Base-by-base conservation (phyloP, 2,329 filamentous ascomycete species). In the Arthrinium puccinioides region DNA sequence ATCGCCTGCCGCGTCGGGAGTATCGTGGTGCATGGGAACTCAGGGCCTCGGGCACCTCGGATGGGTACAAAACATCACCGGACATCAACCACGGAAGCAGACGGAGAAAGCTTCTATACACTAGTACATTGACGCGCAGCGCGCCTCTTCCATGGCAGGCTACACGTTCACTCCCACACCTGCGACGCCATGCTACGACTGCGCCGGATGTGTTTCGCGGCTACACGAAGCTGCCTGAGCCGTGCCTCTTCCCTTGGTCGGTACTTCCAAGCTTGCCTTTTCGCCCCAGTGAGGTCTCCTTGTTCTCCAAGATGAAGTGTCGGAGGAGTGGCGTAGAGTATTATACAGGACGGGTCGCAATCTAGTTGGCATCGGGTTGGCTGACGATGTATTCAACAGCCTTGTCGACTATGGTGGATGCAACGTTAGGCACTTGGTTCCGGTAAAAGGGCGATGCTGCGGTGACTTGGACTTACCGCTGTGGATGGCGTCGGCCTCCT, bases 401-500 rank as follows among this genome's bases (percentile, higher is more conserved):
- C 75, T 95, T 85, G 67, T 92, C 85, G 55, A 96, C 89, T 95
- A 56, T 37, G 19, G 11, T 7, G 19, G 15, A 4, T 36, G 41
- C 11, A 8, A 11, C 27, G 41, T 50, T 27, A 51, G 38, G 23
- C 36, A 8, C 24, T 14, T 14, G 19, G 9, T 9, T n/a, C 20
- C 15, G 19, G 7, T n/a, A 6, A 21, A 16, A n/a, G 8, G 5
- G 9, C 3, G 16, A 15, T 4, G 18, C 36, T 9, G 11, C 6
- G 15, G 3, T 19, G 23, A 14, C 13, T 4, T 21, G 15, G 19
- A 69, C 86, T 53, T 84, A 94, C 88, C 82, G 58, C 87, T 94
- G 77, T 92, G 87, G 65, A 96, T 94, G 49, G 76, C 74, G 65
- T 96, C 89, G 51, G 89, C 89, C 60, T 95, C 87, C 79, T 95